These are phyloP conservation scores for Schizothecium vesticola DNA, from an alignment of 495 filamentous ascomycete species.

Conservation along the genomic window DNA sequence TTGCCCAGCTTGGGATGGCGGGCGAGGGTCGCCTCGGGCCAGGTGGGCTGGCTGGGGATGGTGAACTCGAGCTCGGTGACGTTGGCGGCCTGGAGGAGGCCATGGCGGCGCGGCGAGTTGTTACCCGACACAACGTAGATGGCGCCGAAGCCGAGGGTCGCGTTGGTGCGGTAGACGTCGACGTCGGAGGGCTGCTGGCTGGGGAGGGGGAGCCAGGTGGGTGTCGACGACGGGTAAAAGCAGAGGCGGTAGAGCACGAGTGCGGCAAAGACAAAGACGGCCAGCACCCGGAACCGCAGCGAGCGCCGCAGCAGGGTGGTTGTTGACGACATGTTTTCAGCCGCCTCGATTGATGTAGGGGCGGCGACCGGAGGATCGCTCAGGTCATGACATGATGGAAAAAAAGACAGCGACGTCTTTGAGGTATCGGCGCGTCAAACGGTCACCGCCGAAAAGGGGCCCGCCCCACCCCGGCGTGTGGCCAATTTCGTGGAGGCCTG, in stretches of 20 bases:
- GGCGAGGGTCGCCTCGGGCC: constrained; percentile 9
- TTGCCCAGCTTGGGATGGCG: constrained; percentile 7
- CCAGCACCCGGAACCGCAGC: constrained; percentile 10
- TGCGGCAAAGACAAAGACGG: constrained; percentile 1
- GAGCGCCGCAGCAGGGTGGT: constrained; percentile 4
- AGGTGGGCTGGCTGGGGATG: constrained; percentile 14
- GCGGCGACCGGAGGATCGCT: background rate
- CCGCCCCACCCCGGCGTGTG: background rate
- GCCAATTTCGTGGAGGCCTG: background rate
- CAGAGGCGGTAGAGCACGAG: constrained; percentile 8
- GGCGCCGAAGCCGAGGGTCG: constrained; percentile 31
- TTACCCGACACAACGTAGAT: constrained; percentile 26
- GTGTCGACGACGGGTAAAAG: constrained; percentile 3
- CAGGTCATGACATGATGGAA: background rate
- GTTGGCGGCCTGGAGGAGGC: constrained; percentile 17
- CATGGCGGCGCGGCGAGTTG: constrained; percentile 9
- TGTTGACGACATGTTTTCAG: constrained; percentile 8
- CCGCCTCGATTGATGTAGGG: background rate
- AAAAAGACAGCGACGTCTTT: background rate
- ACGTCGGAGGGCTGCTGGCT: background rate
- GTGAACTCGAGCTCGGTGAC: constrained; percentile 28
- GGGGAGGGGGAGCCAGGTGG: constrained; percentile 7
- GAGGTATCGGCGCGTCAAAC: background rate
- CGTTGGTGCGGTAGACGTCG: constrained; percentile 12
- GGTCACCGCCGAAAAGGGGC: background rate